Conservation (phyloP, 2,329 filamentous ascomycete genomes). For the Raffaelea ambrosiae region DNA sequence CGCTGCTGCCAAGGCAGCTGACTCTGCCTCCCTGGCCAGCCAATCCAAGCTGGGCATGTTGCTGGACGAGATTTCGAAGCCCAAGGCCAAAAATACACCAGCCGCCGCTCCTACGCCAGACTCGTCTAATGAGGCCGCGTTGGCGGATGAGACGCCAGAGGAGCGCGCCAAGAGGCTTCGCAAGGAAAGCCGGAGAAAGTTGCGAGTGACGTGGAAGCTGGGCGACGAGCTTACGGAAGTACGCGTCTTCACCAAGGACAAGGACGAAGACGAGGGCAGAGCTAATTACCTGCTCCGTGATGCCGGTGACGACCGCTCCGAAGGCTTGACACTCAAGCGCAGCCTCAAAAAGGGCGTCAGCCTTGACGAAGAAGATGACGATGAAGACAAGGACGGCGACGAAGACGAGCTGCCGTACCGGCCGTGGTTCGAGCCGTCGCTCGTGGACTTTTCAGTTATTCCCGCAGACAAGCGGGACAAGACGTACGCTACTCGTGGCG, state of each 20-base stretch:
- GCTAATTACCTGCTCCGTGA: slow-evolving; percentile 62
- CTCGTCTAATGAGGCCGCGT: slow-evolving; percentile 31
- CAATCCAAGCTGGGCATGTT: slow-evolving; percentile 45
- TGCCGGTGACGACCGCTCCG: slow-evolving; percentile 63
- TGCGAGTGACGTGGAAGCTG: slow-evolving; percentile 64
- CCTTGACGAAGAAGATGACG: slow-evolving; percentile 48
- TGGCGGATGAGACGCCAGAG: slow-evolving; percentile 54
- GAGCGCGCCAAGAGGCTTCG: slow-evolving; percentile 59
- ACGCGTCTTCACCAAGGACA: slow-evolving; percentile 63
- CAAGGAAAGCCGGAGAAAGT: slow-evolving; percentile 61
- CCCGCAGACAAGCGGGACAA: slow-evolving; percentile 35
- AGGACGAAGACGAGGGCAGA: slow-evolving; percentile 63
- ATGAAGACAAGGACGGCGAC: slow-evolving; percentile 18
- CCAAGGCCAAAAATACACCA: slow-evolving; percentile 35
- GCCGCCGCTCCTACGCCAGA: slow-evolving; percentile 25
- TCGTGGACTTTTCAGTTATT: slow-evolving; percentile 38
- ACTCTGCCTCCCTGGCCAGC: slow-evolving; percentile 20
- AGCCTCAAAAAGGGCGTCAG: slow-evolving; percentile 30
- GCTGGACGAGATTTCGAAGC: slow-evolving; percentile 40
- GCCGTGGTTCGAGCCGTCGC: slow-evolving; percentile 41
- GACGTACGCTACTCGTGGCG: slow-evolving; percentile 47
- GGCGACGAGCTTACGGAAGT: slow-evolving; percentile 59
- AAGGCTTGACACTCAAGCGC: slow-evolving; percentile 60
- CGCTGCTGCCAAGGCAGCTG: slow-evolving; percentile 18
- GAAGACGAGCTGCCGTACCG: slow-evolving; percentile 36